Evolutionary conservation across 306 rosid genomes (phyloP).

Genomic region (Quercus berberidifolia): DNA sequence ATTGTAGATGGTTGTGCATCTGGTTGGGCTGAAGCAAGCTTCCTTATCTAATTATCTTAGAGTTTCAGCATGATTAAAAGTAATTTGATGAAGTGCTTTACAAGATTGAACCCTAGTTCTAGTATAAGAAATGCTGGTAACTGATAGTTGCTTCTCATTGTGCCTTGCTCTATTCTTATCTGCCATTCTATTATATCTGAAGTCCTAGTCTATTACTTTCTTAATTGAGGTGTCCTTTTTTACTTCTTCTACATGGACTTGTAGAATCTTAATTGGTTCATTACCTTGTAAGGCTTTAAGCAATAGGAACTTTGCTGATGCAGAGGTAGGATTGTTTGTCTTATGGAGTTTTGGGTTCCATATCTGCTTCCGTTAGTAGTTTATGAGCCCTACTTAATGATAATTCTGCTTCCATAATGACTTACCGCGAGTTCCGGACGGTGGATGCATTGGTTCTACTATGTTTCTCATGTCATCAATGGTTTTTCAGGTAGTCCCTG

Average conservation of each 20-base stretch:
- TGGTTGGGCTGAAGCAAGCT: background rate
- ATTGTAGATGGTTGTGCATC: background rate
- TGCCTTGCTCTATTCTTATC: background rate
- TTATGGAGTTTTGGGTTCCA: background rate
- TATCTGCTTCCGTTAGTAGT: background rate
- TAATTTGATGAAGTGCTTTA: background rate
- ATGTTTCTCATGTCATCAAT: background rate
- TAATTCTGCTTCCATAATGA: background rate
- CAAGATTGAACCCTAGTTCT: background rate
- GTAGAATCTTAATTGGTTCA: too few species aligned
- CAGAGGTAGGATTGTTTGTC: background rate
- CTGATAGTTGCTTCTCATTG: background rate
- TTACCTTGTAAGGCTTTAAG: background rate
- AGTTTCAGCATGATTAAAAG: background rate
- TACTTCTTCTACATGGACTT: too few species aligned
- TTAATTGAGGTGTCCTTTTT: too few species aligned
- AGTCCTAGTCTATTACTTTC: too few species aligned
- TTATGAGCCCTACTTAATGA: too few species aligned
- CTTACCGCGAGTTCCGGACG: background rate
- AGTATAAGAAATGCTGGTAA: background rate
- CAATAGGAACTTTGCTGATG: background rate
- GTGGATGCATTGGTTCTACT: background rate
- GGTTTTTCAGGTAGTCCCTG: constrained; percentile 58
- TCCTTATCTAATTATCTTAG: background rate
- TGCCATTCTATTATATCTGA: too few species aligned